Conservation (phyloP, 2,329 filamentous ascomycete genomes). For the Amphichorda felina region DNA sequence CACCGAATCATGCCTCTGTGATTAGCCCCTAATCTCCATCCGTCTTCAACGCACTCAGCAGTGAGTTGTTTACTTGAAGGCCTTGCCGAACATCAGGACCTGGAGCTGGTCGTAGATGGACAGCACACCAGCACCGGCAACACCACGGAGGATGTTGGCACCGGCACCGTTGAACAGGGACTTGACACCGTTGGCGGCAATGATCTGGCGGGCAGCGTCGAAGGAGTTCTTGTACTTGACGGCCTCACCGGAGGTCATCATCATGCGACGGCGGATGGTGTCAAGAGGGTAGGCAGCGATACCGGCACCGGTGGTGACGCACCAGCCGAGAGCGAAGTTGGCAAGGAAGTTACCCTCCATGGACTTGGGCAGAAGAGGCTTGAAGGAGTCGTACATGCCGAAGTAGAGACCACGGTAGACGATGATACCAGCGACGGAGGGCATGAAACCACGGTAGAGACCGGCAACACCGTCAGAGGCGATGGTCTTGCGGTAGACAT, state of each 20-base stretch:
- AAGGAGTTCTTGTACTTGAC: constrained; percentile 99
- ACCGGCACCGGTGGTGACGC: constrained; percentile 99
- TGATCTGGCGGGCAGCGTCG: constrained; percentile 91
- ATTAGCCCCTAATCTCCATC: constrained; percentile 8
- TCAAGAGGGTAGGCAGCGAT: constrained; percentile 99
- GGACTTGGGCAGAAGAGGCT: constrained; percentile 85
- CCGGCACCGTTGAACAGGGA: constrained; percentile 99
- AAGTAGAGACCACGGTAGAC: constrained; percentile 99
- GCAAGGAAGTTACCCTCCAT: constrained; percentile 99
- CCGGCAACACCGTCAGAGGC: constrained; percentile 96
- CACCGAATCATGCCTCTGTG: constrained; percentile 21
- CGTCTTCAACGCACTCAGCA: constrained; percentile 17
- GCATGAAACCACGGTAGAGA: constrained; percentile 99
- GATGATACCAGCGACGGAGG: constrained; percentile 96
- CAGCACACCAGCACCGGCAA: constrained; percentile 99
- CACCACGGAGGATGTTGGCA: constrained; percentile 99
- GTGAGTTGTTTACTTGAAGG: constrained; percentile 44
- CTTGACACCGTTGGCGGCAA: constrained; percentile 94
- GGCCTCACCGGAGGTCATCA: constrained; percentile 97
- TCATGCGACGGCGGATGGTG: constrained; percentile 99
- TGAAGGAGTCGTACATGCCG: constrained; percentile 99
- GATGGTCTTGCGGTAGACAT: constrained; percentile 99
- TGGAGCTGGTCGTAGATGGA: constrained; percentile 99
- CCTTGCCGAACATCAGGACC: constrained; percentile 99
- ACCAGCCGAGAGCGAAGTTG: constrained; percentile 97